phyloP scores from a whole-genome alignment of 257 asterid genomes.

The Solanum peruvianum region DNA sequence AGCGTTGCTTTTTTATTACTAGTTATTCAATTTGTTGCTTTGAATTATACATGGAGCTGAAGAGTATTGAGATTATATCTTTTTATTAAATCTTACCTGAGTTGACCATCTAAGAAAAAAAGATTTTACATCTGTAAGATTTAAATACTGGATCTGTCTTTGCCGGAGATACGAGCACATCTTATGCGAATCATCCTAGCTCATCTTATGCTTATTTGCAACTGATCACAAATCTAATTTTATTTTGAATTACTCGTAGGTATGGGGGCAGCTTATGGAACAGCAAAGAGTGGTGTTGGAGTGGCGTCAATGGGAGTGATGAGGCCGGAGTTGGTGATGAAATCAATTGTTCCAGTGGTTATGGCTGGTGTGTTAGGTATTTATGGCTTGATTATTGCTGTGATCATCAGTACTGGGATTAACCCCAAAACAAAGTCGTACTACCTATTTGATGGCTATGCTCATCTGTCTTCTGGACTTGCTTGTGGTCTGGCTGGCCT shows the following conservation, averaged over 20 bases:
- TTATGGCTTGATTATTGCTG: conserved; percentile 75
- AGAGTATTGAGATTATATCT: neutral
- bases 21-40: neutral
- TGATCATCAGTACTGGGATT: conserved; percentile 72
- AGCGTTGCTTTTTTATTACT: neutral
- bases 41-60: neutral
- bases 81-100: neutral
- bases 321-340: conserved; percentile 86
- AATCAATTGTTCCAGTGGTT: conserved; percentile 76
- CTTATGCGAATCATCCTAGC: neutral
- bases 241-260: conserved; percentile 14
- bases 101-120: neutral
- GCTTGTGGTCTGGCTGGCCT: conserved; percentile 82
- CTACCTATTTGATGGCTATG: conserved; percentile 78
- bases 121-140: neutral
- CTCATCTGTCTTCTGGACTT: conserved; percentile 72
- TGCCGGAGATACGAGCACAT: neutral
- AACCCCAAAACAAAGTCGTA: conserved; percentile 72
- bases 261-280: conserved; percentile 84
- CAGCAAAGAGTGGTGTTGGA: conserved; percentile 82
- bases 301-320: conserved; percentile 90
- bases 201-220: neutral
- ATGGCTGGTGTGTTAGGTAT: conserved; percentile 93
- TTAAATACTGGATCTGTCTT: neutral
- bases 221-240: neutral